Evolutionary conservation across 208 protist genomes (phyloP).

Genomic region (Herpetomonas samuelpessoai): DNA sequence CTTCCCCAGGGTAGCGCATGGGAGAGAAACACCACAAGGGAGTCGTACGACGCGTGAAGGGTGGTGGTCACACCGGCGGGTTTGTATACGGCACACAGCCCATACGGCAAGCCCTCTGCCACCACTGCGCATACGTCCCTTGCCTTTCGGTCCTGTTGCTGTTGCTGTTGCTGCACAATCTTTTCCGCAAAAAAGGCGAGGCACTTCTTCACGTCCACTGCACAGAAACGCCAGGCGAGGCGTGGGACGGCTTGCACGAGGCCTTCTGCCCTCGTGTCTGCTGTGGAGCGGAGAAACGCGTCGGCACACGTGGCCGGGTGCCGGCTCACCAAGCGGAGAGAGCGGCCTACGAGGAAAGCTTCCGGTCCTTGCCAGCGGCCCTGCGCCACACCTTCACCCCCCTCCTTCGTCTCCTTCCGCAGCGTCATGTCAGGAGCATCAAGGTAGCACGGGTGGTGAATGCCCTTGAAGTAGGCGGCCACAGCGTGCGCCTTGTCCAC

Average conservation of each 20-base stretch:
- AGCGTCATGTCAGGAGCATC: slow-evolving; percentile 1
- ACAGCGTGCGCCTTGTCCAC: slow-evolving; percentile 34
- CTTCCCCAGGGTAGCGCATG: slow-evolving; percentile 41
- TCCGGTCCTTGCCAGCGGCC: slow-evolving; percentile 23
- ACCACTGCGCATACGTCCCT: too few species aligned
- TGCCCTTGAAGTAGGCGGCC: slow-evolving; percentile 52
- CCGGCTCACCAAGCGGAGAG: slow-evolving; percentile 42
- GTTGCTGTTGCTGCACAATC: too few species aligned
- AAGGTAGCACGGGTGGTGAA: slow-evolving; percentile 37
- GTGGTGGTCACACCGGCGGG: slow-evolving; percentile 59
- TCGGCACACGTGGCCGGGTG: slow-evolving; percentile 58
- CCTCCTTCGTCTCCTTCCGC: neutral
- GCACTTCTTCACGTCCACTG: slow-evolving; percentile 9
- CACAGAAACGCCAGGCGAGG: slow-evolving; percentile 1
- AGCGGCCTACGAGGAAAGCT: slow-evolving; percentile 56
- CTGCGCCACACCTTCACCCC: slow-evolving; percentile 9
- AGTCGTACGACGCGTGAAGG: slow-evolving; percentile 46
- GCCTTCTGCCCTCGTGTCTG: slow-evolving; percentile 2
- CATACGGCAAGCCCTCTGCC: slow-evolving; percentile 68
- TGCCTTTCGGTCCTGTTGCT: too few species aligned
- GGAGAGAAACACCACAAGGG: slow-evolving; percentile 39
- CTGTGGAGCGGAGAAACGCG: slow-evolving; percentile 38
- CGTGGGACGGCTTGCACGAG: neutral
- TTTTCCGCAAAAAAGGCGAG: slow-evolving; percentile 7
- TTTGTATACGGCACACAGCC: slow-evolving; percentile 62